Conservation (phyloP, 1,284 basidiomycete species). For the Sporisorium exsertum region DNA sequence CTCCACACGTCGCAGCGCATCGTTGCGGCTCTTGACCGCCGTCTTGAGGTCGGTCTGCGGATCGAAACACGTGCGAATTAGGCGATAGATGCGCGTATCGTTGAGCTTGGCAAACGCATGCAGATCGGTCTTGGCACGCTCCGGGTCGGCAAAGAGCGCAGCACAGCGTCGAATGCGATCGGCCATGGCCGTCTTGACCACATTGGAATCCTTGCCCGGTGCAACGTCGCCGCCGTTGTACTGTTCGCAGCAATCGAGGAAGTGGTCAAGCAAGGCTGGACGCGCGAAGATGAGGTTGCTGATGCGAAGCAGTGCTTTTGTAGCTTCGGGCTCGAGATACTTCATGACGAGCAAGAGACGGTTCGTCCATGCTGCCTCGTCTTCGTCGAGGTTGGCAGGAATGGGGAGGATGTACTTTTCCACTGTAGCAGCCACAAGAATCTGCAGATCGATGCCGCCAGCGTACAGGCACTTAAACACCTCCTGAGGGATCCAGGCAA, state of each 20-base stretch:
- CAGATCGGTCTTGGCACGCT: slow-evolving; percentile 83
- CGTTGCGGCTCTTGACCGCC: slow-evolving; percentile 76
- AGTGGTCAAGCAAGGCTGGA: slow-evolving; percentile 43
- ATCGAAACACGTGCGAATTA: slow-evolving; percentile 84
- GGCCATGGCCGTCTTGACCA: slow-evolving; percentile 56
- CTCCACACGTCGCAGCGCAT: slow-evolving; percentile 54
- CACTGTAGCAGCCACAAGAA: slow-evolving; percentile 72
- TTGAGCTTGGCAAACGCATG: slow-evolving; percentile 86
- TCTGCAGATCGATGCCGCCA: slow-evolving; percentile 72
- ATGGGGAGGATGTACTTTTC: slow-evolving; percentile 84
- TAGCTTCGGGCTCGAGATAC: slow-evolving; percentile 73
- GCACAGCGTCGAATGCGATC: slow-evolving; percentile 39
- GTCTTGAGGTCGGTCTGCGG: slow-evolving; percentile 83
- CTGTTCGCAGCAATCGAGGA: slow-evolving; percentile 57
- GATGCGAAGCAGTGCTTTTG: slow-evolving; percentile 75
- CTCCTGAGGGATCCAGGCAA: slow-evolving; percentile 91
- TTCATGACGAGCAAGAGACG: slow-evolving; percentile 81
- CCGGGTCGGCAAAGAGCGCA: slow-evolving; percentile 72
- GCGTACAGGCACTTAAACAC: slow-evolving; percentile 73
- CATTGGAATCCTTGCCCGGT: slow-evolving; percentile 75
- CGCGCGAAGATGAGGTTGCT: slow-evolving; percentile 70
- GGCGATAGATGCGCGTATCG: slow-evolving; percentile 85
- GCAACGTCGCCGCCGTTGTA: slow-evolving; percentile 79
- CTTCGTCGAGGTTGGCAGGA: slow-evolving; percentile 78
- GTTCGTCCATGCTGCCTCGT: slow-evolving; percentile 85